Conservation (phyloP, 2,329 filamentous ascomycete genomes). For the Pseudovirgaria hyperparasitica region DNA sequence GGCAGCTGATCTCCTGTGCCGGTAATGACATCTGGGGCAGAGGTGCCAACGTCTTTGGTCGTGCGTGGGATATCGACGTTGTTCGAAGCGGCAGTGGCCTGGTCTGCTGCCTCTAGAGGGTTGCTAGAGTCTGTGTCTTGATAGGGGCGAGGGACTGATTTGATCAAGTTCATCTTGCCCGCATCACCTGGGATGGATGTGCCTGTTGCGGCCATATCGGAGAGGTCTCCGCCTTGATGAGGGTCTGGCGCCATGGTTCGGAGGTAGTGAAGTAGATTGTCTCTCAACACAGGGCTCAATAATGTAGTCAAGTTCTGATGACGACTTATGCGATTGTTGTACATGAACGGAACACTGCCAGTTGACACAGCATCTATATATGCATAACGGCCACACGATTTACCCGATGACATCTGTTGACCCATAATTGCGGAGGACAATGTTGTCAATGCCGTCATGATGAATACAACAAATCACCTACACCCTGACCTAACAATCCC, state of each 20-base stretch:
- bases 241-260: constrained; percentile 11
- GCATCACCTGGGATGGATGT: constrained; percentile 33
- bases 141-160: constrained; percentile 36
- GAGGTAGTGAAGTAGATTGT: too few species aligned
- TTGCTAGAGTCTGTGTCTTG: constrained; percentile 26
- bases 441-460: too few species aligned
- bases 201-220: constrained; percentile 22
- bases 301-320: too few species aligned
- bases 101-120: constrained; percentile 20
- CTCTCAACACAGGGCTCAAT: too few species aligned
- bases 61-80: constrained; percentile 31
- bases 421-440: too few species aligned
- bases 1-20: constrained; percentile 21
- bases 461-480: too few species aligned
- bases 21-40: constrained; percentile 22
- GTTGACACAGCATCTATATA: too few species aligned
- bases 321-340: too few species aligned
- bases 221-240: constrained; percentile 20
- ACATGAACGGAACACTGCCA: too few species aligned
- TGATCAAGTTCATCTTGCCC: constrained; percentile 31
- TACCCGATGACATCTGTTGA: too few species aligned
- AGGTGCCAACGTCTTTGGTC: constrained; percentile 17
- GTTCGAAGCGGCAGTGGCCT: constrained; percentile 35
- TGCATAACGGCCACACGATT: too few species aligned
- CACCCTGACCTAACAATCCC: too few species aligned